phyloP scores from a whole-genome alignment of 306 rosid genomes.

The barrel medic (Medicago truncatula) region MtrunA17r5.0-ANR NC_053047.1:40405001-40405500 shows the following conservation, averaged over 20 bases:
- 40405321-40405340: constrained; percentile 83
- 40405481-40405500: constrained; percentile 37
- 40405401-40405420: constrained; percentile 12
- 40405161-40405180: background rate
- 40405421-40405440: background rate
- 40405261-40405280: constrained; percentile 65
- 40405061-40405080: constrained; percentile 93
- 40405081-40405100: constrained; percentile 79
- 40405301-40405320: constrained; percentile 66
- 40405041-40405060: constrained; percentile 69
- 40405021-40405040: constrained; percentile 77
- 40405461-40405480: constrained; percentile 14
- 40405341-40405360: constrained; percentile 92
- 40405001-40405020: constrained; percentile 68
- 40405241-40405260: constrained; percentile 76
- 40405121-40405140: constrained; percentile 21
- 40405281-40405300: constrained; percentile 70
- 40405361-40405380: constrained; percentile 40
- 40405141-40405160: constrained; percentile 41
- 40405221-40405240: constrained; percentile 69
- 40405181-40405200: constrained; percentile 16
- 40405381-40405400: background rate
- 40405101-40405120: constrained; percentile 89
- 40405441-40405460: background rate
- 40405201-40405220: background rate